Percentiles rank a stretch among this genome's conserved stretches.
phyloP scores from a whole-genome alignment of 108 stramenopile genomes.

The Skeletonema menzelii region DNA sequence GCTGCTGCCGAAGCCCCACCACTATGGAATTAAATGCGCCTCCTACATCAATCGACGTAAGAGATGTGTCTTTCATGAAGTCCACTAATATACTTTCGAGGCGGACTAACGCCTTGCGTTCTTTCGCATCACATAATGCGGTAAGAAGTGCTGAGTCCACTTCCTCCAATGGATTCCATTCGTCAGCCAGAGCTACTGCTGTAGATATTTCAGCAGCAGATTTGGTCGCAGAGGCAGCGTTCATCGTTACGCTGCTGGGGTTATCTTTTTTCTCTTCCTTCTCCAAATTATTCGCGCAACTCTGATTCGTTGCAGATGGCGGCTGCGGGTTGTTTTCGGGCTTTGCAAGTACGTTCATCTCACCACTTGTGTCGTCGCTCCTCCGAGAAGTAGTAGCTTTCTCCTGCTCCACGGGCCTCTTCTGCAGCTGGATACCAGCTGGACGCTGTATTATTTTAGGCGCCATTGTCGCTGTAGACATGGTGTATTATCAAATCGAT shows the following conservation, averaged over 20 bases:
- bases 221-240: neutral
- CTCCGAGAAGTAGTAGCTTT: neutral
- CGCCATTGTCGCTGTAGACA: conserved; percentile 9
- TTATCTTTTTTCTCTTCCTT: conserved; percentile 10
- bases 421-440: neutral
- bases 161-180: conserved; percentile 45
- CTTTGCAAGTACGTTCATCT: neutral
- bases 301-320: neutral
- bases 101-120: conserved; percentile 78
- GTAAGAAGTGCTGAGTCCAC: conserved; percentile 81
- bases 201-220: neutral
- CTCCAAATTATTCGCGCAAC: neutral
- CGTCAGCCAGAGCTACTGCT: neutral
- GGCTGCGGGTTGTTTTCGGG: neutral
- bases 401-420: neutral
- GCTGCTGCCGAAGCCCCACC: neutral
- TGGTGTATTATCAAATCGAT: conserved; percentile 1
- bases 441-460: conserved; percentile 17
- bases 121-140: conserved; percentile 74
- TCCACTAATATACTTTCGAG: conserved; percentile 77
- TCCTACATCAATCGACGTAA: conserved; percentile 66
- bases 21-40: conserved; percentile 71
- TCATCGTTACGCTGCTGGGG: neutral
- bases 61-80: conserved; percentile 65
- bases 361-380: neutral